A percentile compares a stretch with the other conserved stretches of the same genome.
Conservation (phyloP, 148 eudicot genomes). For the Amaranthus palmeri region DNA sequence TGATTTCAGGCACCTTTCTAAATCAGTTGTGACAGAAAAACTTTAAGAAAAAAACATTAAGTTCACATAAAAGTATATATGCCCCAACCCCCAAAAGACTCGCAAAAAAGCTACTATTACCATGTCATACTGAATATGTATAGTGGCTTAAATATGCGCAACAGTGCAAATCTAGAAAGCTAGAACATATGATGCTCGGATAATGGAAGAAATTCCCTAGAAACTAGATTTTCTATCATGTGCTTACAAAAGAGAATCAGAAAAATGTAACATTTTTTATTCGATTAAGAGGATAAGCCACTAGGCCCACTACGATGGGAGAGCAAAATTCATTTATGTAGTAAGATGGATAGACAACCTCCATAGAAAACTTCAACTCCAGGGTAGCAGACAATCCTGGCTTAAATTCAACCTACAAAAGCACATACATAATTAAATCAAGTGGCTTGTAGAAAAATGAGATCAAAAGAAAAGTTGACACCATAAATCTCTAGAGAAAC, state of each 20-base stretch:
- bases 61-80: background rate
- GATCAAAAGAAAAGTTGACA: background rate
- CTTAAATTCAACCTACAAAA: conserved; percentile 72
- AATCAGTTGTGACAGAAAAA: background rate
- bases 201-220: background rate
- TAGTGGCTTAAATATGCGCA: background rate
- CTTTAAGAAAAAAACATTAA: background rate
- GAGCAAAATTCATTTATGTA: background rate
- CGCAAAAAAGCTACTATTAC: background rate
- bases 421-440: conserved; percentile 11
- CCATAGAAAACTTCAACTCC: conserved; percentile 63
- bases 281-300: background rate
- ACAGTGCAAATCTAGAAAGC: background rate
- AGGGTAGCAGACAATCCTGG: conserved; percentile 41
- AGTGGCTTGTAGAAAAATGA: background rate
- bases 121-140: background rate
- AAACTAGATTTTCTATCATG: background rate
- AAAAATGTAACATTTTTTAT: background rate
- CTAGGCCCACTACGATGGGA: background rate
- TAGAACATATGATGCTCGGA: background rate
- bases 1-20: background rate
- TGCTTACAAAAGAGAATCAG: background rate
- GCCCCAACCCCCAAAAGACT: background rate
- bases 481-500: background rate
- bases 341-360: conserved; percentile 40